Conservation (phyloP, 768 basidiomycete species). For the Psilocybe sp. region DNA sequence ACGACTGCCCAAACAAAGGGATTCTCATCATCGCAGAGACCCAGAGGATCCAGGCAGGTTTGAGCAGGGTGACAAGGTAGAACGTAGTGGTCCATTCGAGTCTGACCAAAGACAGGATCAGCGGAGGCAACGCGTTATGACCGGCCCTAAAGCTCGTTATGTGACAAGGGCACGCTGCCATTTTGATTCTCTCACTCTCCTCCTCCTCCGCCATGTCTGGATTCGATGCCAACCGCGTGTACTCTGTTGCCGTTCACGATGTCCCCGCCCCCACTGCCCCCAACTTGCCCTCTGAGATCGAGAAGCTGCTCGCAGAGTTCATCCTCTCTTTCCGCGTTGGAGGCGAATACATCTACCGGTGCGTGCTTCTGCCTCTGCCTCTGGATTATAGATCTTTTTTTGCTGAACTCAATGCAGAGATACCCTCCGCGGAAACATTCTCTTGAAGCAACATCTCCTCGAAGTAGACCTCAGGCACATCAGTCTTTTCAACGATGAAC, state of each 20-base stretch:
- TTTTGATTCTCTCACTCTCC: constrained; percentile 6
- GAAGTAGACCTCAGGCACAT: constrained; percentile 82
- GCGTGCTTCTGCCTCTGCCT: constrained; percentile 13
- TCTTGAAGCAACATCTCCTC: constrained; percentile 84
- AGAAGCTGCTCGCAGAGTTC: constrained; percentile 81
- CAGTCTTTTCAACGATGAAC: constrained; percentile 86
- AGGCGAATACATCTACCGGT: constrained; percentile 92
- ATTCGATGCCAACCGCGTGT: constrained; percentile 81
- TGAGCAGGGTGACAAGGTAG: constrained; percentile 25
- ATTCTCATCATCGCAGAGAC: constrained; percentile 21
- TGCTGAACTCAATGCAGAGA: constrained; percentile 52
- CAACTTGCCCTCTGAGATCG: constrained; percentile 78
- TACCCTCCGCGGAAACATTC: constrained; percentile 82
- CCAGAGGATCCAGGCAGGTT: constrained; percentile 24
- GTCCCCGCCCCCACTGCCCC: constrained; percentile 50
- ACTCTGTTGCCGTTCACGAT: constrained; percentile 78
- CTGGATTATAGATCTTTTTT: background rate
- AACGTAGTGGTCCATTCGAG: constrained; percentile 10
- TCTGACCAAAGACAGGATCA: background rate
- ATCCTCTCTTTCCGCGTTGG: constrained; percentile 85
- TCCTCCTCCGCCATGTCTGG: constrained; percentile 63
- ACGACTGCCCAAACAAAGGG: constrained; percentile 28
- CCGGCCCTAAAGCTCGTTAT: constrained; percentile 35
- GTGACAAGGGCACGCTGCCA: constrained; percentile 1
- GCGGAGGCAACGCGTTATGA: constrained; percentile 14